phyloP scores from a whole-genome alignment of 2,329 filamentous ascomycete species.

The Scytalidium lignicola region DNA sequence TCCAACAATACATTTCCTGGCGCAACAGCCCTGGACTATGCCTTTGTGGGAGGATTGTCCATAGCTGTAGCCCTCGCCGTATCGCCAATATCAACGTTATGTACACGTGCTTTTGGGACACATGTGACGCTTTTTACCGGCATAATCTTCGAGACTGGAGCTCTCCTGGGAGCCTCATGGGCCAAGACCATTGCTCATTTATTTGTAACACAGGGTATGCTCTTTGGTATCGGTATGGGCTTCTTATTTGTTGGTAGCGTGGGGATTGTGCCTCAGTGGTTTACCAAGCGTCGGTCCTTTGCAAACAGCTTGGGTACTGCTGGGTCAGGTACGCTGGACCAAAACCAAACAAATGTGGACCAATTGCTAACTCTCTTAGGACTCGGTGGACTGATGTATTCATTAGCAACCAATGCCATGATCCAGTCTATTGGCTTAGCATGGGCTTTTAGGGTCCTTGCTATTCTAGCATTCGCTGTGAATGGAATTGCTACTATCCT shows the following conservation, averaged over 20 bases:
- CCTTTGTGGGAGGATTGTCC: constrained; percentile 70
- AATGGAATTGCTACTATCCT: constrained; percentile 60
- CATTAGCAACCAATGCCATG: constrained; percentile 48
- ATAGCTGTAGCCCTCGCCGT: constrained; percentile 62
- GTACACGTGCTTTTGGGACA: constrained; percentile 57
- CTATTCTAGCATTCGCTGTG: constrained; percentile 56
- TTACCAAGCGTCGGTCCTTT: constrained; percentile 47
- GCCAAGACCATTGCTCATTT: constrained; percentile 67
- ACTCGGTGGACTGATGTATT: constrained; percentile 61
- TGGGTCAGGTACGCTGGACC: constrained; percentile 34
- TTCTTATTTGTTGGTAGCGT: constrained; percentile 67
- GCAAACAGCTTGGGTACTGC: constrained; percentile 61
- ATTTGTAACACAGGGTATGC: constrained; percentile 67
- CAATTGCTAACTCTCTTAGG: constrained; percentile 34
- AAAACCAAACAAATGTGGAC: neutral
- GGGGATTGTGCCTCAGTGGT: constrained; percentile 57
- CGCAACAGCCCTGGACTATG: constrained; percentile 61
- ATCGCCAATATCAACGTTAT: constrained; percentile 48
- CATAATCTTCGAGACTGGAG: constrained; percentile 55
- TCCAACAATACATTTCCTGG: constrained; percentile 56
- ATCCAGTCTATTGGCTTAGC: constrained; percentile 45
- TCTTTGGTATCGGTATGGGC: constrained; percentile 75
- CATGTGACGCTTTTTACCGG: constrained; percentile 60
- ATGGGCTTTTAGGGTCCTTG: constrained; percentile 50
- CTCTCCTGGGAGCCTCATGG: constrained; percentile 67